Evolutionary conservation across 2,329 filamentous ascomycete genomes (phyloP).

Genomic region (Aspergillus thermomutatus): DNA sequence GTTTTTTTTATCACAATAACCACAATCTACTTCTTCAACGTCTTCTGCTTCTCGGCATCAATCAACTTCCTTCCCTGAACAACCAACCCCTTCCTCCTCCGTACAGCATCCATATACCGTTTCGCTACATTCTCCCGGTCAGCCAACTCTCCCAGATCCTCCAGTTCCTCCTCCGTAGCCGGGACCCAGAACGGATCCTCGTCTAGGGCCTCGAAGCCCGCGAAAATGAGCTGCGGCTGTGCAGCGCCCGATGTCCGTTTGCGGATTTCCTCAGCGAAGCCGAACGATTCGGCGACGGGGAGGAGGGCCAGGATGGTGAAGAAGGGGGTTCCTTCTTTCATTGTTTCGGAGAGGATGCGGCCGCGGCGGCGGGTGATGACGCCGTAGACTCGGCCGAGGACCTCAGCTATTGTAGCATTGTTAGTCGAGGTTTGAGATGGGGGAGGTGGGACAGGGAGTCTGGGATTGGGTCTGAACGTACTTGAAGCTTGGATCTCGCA

Average conservation of each 20-base stretch:
- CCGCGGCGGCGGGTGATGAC: constrained; percentile 95
- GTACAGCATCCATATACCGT: constrained; percentile 87
- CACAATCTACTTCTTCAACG: constrained; percentile 55
- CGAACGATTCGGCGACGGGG: constrained; percentile 92
- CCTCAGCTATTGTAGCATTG: constrained; percentile 61
- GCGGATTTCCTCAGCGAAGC: constrained; percentile 93
- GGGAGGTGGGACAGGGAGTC: neutral
- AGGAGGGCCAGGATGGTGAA: constrained; percentile 88
- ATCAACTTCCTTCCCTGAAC: constrained; percentile 71
- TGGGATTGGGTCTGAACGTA: constrained; percentile 41
- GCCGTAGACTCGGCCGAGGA: constrained; percentile 90
- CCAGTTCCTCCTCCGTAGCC: constrained; percentile 90
- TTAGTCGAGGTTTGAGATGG: neutral
- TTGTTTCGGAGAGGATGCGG: constrained; percentile 80
- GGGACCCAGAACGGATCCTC: constrained; percentile 98
- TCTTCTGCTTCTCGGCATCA: constrained; percentile 91
- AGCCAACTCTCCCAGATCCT: constrained; percentile 90
- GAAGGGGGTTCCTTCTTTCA: constrained; percentile 94
- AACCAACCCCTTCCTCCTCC: constrained; percentile 81
- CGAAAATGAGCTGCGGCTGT: constrained; percentile 87
- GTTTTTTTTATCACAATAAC: neutral
- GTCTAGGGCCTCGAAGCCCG: constrained; percentile 87
- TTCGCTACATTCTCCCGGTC: constrained; percentile 96
- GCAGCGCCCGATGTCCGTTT: constrained; percentile 90
- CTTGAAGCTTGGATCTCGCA: constrained; percentile 95